Conservation (phyloP, 176 grass and related monocot genomes). For the Carex myosuroides region DNA sequence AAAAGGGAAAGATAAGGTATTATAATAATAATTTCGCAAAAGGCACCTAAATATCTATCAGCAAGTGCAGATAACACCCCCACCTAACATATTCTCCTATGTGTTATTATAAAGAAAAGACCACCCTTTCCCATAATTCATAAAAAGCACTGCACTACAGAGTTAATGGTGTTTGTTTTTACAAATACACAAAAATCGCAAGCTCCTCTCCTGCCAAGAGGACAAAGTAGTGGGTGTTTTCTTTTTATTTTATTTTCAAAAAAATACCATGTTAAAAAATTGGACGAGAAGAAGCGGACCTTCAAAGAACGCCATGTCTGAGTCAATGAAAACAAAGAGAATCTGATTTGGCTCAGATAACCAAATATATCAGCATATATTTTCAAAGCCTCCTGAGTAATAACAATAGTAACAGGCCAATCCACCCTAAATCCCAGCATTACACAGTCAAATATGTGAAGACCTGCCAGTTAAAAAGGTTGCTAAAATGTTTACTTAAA, state of each 20-base stretch:
- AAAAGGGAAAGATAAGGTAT: background rate
- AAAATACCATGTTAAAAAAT: background rate
- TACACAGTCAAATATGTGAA: conserved; percentile 61
- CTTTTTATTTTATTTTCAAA: background rate
- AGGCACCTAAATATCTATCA: background rate
- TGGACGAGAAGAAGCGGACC: conserved; percentile 34
- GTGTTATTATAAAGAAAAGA: background rate
- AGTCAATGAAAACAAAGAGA: conserved; percentile 70
- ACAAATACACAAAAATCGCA: background rate
- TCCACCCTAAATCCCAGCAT: conserved; percentile 90
- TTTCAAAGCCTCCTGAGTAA: conserved; percentile 68
- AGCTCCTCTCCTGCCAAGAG: background rate
- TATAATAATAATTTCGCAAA: background rate
- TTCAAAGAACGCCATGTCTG: conserved; percentile 73
- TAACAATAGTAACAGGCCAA: conserved; percentile 87
- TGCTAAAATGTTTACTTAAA: background rate
- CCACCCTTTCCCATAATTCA: background rate
- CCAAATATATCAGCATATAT: conserved; percentile 94
- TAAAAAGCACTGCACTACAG: background rate
- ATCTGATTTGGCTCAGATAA: conserved; percentile 76
- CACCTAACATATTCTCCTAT: background rate
- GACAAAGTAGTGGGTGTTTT: background rate
- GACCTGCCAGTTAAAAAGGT: conserved; percentile 41
- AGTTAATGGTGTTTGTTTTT: background rate
- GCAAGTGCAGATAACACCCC: background rate